Evolutionary conservation across 495 filamentous ascomycete genomes (phyloP).

Genomic region (Aspergillus hancockii): DNA sequence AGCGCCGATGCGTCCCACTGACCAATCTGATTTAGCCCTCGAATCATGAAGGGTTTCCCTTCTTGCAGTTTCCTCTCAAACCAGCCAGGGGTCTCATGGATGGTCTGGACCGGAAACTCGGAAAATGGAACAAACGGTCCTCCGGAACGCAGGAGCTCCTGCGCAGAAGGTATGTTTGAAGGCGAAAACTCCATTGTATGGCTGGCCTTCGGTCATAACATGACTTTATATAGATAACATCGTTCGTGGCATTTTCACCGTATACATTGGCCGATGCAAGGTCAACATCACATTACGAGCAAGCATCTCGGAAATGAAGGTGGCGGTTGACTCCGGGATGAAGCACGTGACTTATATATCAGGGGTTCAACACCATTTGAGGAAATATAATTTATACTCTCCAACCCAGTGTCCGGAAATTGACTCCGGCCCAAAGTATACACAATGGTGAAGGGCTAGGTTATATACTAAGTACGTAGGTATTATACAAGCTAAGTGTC

Average conservation of each 20-base stretch:
- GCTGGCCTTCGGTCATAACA: not conserved
- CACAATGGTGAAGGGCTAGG: no score
- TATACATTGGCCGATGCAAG: not conserved
- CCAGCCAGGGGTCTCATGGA: constrained; percentile 8
- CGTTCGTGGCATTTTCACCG: not conserved
- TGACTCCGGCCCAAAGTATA: no score
- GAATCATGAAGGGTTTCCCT: constrained; percentile 21
- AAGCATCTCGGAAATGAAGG: constrained; percentile 10
- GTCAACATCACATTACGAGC: constrained; percentile 4
- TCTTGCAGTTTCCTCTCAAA: constrained; percentile 16
- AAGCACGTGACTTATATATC: constrained; percentile 8
- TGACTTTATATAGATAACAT: not conserved
- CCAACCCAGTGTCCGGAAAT: no score
- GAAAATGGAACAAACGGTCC: constrained; percentile 24
- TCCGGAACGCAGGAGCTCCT: constrained; percentile 17
- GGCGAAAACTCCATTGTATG: constrained; percentile 14
- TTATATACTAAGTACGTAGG: no score
- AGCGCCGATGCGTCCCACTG: constrained; percentile 11
- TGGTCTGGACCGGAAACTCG: constrained; percentile 22
- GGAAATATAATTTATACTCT: not conserved
- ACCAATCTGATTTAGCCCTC: constrained; percentile 13
- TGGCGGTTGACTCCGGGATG: not conserved
- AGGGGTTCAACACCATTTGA: constrained; percentile 1
- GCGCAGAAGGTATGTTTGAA: constrained; percentile 7
- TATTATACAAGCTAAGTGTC: no score